Conservation (phyloP, 768 basidiomycete species). For the Ramaria sp. region DNA sequence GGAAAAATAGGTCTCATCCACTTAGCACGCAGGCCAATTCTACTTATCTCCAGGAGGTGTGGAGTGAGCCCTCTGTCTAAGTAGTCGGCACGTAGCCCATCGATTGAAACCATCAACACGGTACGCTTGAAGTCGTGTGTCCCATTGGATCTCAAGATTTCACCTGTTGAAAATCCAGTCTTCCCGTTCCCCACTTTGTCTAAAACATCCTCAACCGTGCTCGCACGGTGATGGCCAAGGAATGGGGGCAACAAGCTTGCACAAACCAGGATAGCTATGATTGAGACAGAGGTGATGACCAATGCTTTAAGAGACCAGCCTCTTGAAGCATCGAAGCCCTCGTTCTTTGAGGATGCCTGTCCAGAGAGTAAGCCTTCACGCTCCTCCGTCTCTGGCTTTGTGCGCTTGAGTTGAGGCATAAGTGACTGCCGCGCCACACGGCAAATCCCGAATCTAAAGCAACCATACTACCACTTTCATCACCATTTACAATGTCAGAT, state of each 20-base stretch:
- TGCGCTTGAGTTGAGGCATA: background rate
- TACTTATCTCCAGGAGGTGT: conserved; percentile 68
- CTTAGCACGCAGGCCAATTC: conserved; percentile 78
- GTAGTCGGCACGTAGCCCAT: conserved; percentile 84
- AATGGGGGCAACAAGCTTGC: background rate
- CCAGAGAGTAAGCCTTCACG: conserved; percentile 5
- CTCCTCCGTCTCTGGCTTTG: background rate
- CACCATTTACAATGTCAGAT: background rate
- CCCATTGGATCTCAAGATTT: conserved; percentile 52
- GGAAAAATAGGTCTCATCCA: conserved; percentile 84
- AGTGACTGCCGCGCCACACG: background rate
- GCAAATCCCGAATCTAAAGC: background rate
- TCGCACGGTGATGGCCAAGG: background rate
- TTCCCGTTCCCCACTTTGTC: background rate
- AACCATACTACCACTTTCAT: background rate
- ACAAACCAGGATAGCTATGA: background rate
- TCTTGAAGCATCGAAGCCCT: background rate
- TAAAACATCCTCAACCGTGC: background rate
- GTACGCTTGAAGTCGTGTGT: conserved; percentile 76
- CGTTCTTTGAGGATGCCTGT: background rate
- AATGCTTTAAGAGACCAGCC: conserved; percentile 2
- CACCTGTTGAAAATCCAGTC: background rate
- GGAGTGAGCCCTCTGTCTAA: conserved; percentile 80
- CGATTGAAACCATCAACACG: conserved; percentile 77
- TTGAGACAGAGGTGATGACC: background rate